Base-by-base conservation (phyloP, 2,329 filamentous ascomycete genomes). In the Metarhizium humberi region DNA sequence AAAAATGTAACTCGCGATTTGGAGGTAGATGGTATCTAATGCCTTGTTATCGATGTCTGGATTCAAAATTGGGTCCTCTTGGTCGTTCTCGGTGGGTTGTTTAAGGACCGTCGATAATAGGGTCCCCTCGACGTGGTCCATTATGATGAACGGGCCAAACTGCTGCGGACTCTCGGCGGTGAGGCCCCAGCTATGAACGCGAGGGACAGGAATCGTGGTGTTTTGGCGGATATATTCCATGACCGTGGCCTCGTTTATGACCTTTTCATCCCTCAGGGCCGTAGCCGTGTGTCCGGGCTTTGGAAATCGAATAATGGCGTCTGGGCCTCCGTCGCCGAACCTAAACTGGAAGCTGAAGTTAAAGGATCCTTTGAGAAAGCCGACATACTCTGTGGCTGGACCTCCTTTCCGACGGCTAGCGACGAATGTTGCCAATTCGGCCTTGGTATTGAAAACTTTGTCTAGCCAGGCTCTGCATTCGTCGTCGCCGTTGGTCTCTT, bases 91-190 rank as follows among this genome's bases (percentile, higher is more conserved):
- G 5, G 46, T 61, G 58, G 67, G 60, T 56, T 67, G 29, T 58
- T 63, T 59, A 1, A 69, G 57, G 34, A 68, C 4, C 16, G 38
- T 60, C 13, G 57, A 61, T 8, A 68, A 51, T 16, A 54, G 52
- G 6, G 40, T 55, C 3, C 68, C 67, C 11, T 67, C 58, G 7
- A 69, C 56, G 53, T 57, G 69, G 42, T 70, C 66, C 63, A 66
- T 66, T 16, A 69, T 64, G 2, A 67, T 70, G 20, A 67, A 70
- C 3, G 67, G 69, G 5, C 66, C 66, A 3, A 70, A 53, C 20
- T 67, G 59, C 6, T 57, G 59, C n/a, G 64, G 66, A 50, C 67
- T 67, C 10, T 69, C 63, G 4, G 50, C 51, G 20, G 66, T 62
- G 0, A 67, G 34, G 16, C 67, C 66, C 66, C 64, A 67, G 53